Percentiles rank a stretch among this genome's conserved stretches.
These are phyloP conservation scores for Solanum arcanum DNA, from an alignment of 257 asterid genomes.

Conservation along the genomic window DNA sequence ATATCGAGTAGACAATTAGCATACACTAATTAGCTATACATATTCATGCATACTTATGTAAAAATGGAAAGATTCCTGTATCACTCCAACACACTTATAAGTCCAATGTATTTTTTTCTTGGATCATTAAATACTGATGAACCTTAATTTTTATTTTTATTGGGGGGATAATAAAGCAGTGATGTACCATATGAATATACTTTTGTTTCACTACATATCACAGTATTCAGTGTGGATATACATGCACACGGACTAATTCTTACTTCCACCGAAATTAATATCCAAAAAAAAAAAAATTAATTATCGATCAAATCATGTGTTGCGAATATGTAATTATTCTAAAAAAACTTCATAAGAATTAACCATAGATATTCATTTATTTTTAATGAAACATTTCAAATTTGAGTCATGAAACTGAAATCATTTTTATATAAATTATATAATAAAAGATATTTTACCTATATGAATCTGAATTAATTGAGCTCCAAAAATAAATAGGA, in stretches of 20 bases:
- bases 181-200: background rate
- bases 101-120: background rate
- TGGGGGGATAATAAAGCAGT: background rate
- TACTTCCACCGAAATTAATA: background rate
- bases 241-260: background rate
- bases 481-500: no score
- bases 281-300: background rate
- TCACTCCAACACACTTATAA: background rate
- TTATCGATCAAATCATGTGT: background rate
- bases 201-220: background rate
- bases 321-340: background rate
- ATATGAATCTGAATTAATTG: background rate
- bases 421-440: background rate
- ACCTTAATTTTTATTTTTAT: background rate
- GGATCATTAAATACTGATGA: background rate
- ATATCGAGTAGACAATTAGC: background rate
- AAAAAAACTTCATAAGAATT: background rate
- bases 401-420: background rate
- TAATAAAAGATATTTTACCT: background rate
- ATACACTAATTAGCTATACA: background rate
- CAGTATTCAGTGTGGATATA: background rate
- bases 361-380: background rate
- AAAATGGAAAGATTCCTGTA: background rate
- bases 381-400: background rate
- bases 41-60: background rate